Evolutionary conservation across 257 asterid species (phyloP).

Genomic region (Solanum etuberosum): DNA sequence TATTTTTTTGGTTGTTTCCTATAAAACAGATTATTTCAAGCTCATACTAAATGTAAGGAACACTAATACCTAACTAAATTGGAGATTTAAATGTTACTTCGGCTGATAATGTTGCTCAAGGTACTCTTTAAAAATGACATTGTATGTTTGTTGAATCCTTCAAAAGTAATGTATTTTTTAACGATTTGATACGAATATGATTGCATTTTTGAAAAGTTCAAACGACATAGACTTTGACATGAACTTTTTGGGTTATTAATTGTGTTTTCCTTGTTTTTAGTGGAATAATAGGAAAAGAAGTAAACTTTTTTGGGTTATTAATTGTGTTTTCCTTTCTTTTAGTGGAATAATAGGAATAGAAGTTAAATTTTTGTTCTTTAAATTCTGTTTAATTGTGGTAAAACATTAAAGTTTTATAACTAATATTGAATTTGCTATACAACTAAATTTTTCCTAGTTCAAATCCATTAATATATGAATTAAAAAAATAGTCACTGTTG

Average conservation of each 20-base stretch:
- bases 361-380: neutral
- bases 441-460: neutral
- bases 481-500: neutral
- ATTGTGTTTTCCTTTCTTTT: neutral
- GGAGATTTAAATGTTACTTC: neutral
- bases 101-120: neutral
- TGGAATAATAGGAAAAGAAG: neutral
- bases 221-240: neutral
- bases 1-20: neutral
- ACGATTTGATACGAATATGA: too few relatives aligned
- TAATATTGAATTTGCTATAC: neutral
- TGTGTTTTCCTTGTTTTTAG: neutral
- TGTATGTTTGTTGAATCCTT: rapidly evolving
- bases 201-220: neutral
- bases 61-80: neutral
- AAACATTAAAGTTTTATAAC: neutral
- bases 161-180: too few relatives aligned
- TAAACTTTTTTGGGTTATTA: neutral
- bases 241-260: neutral
- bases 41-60: neutral
- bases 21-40: neutral
- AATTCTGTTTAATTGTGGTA: neutral
- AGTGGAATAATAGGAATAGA: neutral
- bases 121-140: neutral
- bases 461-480: neutral